phyloP scores from a whole-genome alignment of 495 filamentous ascomycete genomes.

The Pseudevernia furfuracea region DNA sequence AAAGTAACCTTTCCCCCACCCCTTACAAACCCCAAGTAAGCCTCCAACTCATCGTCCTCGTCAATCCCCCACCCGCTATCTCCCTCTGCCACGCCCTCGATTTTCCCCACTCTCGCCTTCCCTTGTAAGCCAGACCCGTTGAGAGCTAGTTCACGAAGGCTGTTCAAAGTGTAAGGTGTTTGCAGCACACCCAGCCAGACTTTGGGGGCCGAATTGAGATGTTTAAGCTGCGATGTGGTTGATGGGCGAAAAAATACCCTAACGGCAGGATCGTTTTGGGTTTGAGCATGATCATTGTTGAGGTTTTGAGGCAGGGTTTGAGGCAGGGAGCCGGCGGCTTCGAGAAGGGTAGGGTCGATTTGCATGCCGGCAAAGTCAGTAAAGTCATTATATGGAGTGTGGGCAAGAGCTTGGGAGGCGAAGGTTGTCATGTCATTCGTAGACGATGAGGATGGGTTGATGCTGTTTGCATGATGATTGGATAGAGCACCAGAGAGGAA shows the following conservation, averaged over 20 bases:
- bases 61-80: constrained; percentile 50
- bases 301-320: constrained; percentile 31
- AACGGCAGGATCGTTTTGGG: constrained; percentile 23
- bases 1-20: constrained; percentile 59
- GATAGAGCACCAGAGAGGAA: background rate
- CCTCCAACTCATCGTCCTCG: constrained; percentile 61
- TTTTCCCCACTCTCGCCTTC: constrained; percentile 41
- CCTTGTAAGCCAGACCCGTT: constrained; percentile 7
- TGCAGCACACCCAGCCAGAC: constrained; percentile 58
- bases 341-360: constrained; percentile 56
- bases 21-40: constrained; percentile 56
- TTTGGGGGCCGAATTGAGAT: constrained; percentile 37
- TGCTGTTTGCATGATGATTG: background rate
- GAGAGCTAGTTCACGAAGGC: constrained; percentile 47
- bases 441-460: constrained; percentile 10
- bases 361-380: constrained; percentile 50
- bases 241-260: constrained; percentile 57
- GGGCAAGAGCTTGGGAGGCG: constrained; percentile 45
- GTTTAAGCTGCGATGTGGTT: constrained; percentile 17
- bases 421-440: constrained; percentile 45
- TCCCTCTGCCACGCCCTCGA: constrained; percentile 60
- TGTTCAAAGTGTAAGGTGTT: constrained; percentile 44
- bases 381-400: constrained; percentile 34
- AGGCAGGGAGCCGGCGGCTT: constrained; percentile 42
- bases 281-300: constrained; percentile 30